Percentiles rank a stretch among this genome's conserved stretches.
Conservation (phyloP, 352 stramenopile species). For the Pythium plurisporium region DNA sequence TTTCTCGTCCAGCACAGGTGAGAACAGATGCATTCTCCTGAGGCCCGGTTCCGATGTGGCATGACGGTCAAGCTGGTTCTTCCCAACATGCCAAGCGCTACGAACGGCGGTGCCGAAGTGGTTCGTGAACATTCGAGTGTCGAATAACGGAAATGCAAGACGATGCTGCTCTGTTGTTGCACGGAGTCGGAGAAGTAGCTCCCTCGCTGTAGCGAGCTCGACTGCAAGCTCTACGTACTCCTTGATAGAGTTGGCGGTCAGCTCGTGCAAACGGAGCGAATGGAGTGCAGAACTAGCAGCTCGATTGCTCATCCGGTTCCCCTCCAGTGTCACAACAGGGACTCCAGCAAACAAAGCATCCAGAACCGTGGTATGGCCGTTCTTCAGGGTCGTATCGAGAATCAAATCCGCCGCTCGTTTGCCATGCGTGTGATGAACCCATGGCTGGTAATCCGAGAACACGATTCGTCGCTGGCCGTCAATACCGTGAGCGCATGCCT, state of each 20-base stretch:
- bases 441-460: constrained; percentile 55
- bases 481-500: constrained; percentile 52
- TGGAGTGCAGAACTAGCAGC: constrained; percentile 52
- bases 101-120: constrained; percentile 48
- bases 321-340: constrained; percentile 65
- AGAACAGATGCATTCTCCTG: constrained; percentile 43
- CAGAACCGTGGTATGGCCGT: constrained; percentile 78
- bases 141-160: constrained; percentile 51
- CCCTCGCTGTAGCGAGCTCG: constrained; percentile 30
- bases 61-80: constrained; percentile 2
- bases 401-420: constrained; percentile 72
- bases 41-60: not conserved
- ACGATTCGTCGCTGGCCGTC: constrained; percentile 43
- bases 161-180: constrained; percentile 38
- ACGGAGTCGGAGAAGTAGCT: constrained; percentile 35
- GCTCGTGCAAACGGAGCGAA: constrained; percentile 41
- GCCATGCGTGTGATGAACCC: constrained; percentile 71
- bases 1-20: constrained; percentile 9
- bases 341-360: constrained; percentile 78
- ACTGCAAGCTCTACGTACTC: constrained; percentile 81
- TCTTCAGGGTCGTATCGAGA: constrained; percentile 82
- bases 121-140: constrained; percentile 47
- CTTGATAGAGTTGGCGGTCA: constrained; percentile 66
- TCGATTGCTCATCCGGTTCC: constrained; percentile 64
- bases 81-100: constrained; percentile 34